phyloP scores from a whole-genome alignment of 441 rosid species.

The Breynia disticha region DNA sequence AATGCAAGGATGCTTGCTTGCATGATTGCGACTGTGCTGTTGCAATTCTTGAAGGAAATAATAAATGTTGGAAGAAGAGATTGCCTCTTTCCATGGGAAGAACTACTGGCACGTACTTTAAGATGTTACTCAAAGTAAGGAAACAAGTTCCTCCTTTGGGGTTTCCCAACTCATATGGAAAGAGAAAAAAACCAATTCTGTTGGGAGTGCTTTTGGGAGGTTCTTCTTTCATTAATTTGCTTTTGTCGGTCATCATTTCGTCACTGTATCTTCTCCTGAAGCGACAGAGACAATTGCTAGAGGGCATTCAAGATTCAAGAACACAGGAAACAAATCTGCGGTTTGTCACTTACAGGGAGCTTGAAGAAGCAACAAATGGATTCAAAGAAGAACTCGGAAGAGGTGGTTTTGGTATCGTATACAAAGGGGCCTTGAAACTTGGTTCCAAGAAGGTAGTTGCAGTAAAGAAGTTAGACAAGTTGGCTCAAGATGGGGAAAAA shows the following conservation, averaged over 20 bases:
- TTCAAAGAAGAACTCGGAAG: conserved; percentile 3
- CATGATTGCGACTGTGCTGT: background rate
- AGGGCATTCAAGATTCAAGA: background rate
- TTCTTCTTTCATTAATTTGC: background rate
- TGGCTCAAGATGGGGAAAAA: background rate
- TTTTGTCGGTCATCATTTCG: background rate
- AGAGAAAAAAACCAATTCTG: background rate
- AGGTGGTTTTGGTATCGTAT: conserved; percentile 1
- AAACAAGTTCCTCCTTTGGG: background rate
- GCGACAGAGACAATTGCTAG: background rate
- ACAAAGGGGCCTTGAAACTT: background rate
- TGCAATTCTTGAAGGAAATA: background rate
- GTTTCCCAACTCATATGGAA: background rate
- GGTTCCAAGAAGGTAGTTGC: background rate
- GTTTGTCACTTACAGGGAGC: background rate
- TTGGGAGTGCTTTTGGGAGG: background rate
- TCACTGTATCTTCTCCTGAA: background rate
- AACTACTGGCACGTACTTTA: background rate
- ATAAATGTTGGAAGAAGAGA: background rate
- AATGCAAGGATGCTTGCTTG: background rate
- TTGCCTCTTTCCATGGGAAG: background rate
- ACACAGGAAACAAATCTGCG: background rate
- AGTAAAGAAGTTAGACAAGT: conserved; percentile 1
- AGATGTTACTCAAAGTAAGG: background rate
- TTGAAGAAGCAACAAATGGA: background rate